Percentiles rank a stretch among this genome's conserved stretches.
These are phyloP conservation scores for Babesia sp. DNA, from an alignment of 169 alveolate genomes.

Conservation along the genomic window DNA sequence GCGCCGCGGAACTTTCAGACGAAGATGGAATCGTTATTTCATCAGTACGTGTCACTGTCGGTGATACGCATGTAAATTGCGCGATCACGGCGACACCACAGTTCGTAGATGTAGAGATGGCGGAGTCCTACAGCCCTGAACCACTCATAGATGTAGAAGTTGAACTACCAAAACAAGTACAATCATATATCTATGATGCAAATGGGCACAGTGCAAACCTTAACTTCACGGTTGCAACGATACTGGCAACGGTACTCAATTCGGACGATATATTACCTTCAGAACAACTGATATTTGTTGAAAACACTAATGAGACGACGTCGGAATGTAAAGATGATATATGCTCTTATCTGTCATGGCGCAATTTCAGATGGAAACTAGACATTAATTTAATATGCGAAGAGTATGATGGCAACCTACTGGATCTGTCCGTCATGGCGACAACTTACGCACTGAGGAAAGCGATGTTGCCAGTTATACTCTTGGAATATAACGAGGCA, in stretches of 20 bases:
- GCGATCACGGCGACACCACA: slow-evolving; percentile 25
- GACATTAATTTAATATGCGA: slow-evolving; percentile 39
- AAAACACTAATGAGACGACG: neutral
- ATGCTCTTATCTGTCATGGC: neutral
- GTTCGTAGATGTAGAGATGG: neutral
- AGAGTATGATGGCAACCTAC: slow-evolving; percentile 62
- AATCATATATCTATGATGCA: slow-evolving; percentile 45
- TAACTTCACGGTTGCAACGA: slow-evolving; percentile 23
- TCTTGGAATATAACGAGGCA: slow-evolving; percentile 4
- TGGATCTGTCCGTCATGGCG: slow-evolving; percentile 45
- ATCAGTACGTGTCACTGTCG: slow-evolving; percentile 27
- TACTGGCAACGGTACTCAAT: slow-evolving; percentile 40
- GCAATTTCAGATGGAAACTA: slow-evolving; percentile 45
- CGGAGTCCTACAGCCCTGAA: neutral
- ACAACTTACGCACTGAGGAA: slow-evolving; percentile 29
- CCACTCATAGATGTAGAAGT: slow-evolving; percentile 14
- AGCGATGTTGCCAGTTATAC: slow-evolving; percentile 34
- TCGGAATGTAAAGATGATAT: neutral
- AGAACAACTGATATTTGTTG: slow-evolving; percentile 37
- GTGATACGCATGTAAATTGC: slow-evolving; percentile 59
- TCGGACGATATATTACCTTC: slow-evolving; percentile 33
- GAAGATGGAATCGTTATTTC: slow-evolving; percentile 23
- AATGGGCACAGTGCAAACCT: slow-evolving; percentile 61
- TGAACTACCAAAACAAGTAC: slow-evolving; percentile 54
- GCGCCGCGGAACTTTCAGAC: neutral